Conservation (phyloP, 371 early-diverging fungal species). For the Haplosporangium sp. region DNA sequence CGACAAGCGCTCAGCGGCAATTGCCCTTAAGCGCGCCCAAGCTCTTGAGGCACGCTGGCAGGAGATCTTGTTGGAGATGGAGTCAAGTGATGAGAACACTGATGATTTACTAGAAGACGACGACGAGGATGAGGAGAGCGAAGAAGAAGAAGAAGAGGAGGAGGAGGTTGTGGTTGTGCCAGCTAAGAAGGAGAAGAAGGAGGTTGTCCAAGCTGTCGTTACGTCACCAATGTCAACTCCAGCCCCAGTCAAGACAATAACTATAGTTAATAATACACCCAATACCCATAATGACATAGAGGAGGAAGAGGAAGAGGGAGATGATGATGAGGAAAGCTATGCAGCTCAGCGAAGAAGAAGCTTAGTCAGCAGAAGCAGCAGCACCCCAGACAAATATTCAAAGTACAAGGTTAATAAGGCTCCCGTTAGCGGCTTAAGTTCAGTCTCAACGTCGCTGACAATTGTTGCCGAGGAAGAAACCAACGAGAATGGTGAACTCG, state of each 20-base stretch:
- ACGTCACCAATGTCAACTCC: neutral
- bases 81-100: conserved; percentile 45
- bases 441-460: conserved; percentile 21
- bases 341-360: conserved; percentile 24
- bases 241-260: neutral
- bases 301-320: conserved; percentile 33
- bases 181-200: conserved; percentile 13
- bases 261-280: conserved; percentile 4
- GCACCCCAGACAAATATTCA: conserved; percentile 44
- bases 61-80: conserved; percentile 48
- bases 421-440: neutral
- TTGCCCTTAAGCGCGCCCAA: conserved; percentile 51
- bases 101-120: conserved; percentile 44
- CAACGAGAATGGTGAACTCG: conserved; percentile 28
- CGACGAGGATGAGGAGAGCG: conserved; percentile 31
- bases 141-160: conserved; percentile 17
- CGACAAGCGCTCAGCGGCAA: conserved; percentile 52
- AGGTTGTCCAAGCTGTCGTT: neutral
- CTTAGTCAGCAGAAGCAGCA: conserved; percentile 39
- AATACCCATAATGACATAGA: conserved; percentile 11
- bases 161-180: conserved; percentile 5
- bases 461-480: conserved; percentile 30
- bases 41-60: conserved; percentile 52
- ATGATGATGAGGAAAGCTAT: conserved; percentile 35
- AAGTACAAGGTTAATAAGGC: conserved; percentile 46